Evolutionary conservation across 2,329 filamentous ascomycete species (phyloP), one percentile per base, ranked within the genome.

Genomic region (Cladosporium sp.): DNA sequence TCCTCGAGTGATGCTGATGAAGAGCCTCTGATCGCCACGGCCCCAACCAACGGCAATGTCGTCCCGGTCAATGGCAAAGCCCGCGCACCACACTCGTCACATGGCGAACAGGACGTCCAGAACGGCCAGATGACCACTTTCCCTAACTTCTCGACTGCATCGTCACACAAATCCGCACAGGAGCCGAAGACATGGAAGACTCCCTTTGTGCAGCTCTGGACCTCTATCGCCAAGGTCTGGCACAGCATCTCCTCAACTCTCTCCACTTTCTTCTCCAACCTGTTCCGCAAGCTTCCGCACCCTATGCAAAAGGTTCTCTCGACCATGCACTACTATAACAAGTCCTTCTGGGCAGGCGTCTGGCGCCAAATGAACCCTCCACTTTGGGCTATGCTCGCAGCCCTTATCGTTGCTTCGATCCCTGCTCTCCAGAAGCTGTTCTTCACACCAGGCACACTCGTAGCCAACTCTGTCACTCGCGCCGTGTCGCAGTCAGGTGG

Each of bases 331-430:
- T 71, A 68, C 32, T 74, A 71, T 40, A 54, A 76, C 28, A 65
- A 65, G 72, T 82, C 71, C 61, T 87, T 90, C 65, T 74, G 83
- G 64, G 75, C 75, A 49, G 91, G 91, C 53, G 71, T 92, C 12
- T 94, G 89, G 89, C 88, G 89, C 48, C 96, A 97, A 73, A 97
- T 99, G 93, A 97, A 97, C 74, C 93, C 94, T 40, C 94, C 94
- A 0, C 85, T 99, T 24, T 97, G 92, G 91, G 92, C 94, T 28
- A 97, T 99, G 94, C 78, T 97, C 34, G 78, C 86, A 37, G 90
- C 94, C n/a, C 87, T 97, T 45, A 76, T 96, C 51, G 89, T 99
- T 5, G 94, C 94, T 2, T 96, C 91, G 0, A 83, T 97, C 5
- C 94, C 94, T 0, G 70, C 78, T 1, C 81, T 99, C 7, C 93